These are phyloP conservation scores for Vigna reflexopilosa DNA, from an alignment of 306 rosid species.

Conservation along the genomic window DNA sequence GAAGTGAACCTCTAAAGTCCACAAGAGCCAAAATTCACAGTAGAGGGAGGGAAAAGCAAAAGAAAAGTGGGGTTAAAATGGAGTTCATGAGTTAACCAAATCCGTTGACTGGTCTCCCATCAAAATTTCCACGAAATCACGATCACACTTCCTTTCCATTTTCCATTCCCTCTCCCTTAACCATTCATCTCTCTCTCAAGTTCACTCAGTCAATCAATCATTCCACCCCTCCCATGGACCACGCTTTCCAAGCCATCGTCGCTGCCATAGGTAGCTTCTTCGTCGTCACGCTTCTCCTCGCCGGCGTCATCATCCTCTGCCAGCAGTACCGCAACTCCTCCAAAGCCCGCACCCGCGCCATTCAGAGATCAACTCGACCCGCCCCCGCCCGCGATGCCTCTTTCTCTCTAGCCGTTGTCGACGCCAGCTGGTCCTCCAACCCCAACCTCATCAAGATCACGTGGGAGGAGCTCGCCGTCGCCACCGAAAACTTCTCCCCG, in stretches of 20 bases:
- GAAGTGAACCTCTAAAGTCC: background rate
- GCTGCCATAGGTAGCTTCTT: conserved; percentile 69
- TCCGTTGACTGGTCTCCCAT: conserved; percentile 37
- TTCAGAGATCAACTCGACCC: conserved; percentile 22
- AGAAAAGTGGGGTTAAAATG: background rate
- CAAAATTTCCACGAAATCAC: conserved; percentile 37
- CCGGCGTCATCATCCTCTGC: conserved; percentile 47
- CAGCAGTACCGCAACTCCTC: conserved; percentile 38
- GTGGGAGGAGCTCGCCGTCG: conserved; percentile 66
- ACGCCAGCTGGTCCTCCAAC: conserved; percentile 71
- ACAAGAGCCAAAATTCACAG: background rate
- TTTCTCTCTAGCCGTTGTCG: conserved; percentile 46
- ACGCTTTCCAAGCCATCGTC: conserved; percentile 1
- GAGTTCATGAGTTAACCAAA: background rate
- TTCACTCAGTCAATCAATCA: background rate
- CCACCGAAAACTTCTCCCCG: conserved; percentile 76
- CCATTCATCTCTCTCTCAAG: background rate
- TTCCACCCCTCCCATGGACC: conserved; percentile 26
- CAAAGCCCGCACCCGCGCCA: background rate
- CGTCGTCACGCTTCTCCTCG: conserved; percentile 51
- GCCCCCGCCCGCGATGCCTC: background rate
- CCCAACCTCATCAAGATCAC: conserved; percentile 70
- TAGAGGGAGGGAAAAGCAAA: background rate
- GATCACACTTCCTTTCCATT: background rate
- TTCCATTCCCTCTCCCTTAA: background rate